Percentiles rank a stretch among this genome's conserved stretches.
phyloP scores from a whole-genome alignment of 371 early-diverging fungal species.

The Mucor saturninus region DNA sequence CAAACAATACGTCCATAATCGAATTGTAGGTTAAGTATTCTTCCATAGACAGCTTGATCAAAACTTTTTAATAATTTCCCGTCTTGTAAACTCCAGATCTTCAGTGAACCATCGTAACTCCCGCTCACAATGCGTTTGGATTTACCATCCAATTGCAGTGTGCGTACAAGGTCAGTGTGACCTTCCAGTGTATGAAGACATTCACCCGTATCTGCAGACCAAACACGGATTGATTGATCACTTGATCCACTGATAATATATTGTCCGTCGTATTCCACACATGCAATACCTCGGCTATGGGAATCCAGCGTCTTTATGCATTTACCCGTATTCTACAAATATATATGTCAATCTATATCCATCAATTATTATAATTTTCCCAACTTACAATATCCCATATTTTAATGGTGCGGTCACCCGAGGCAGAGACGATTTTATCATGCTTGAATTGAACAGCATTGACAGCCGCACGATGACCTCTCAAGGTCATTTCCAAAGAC shows the following conservation, averaged over 20 bases:
- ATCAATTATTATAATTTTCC: too few species aligned
- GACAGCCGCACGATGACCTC: slow-evolving; percentile 70
- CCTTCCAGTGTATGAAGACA: slow-evolving; percentile 56
- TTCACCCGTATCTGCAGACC: slow-evolving; percentile 75
- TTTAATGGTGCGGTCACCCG: slow-evolving; percentile 82
- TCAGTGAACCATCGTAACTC: slow-evolving; percentile 84
- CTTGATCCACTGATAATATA: slow-evolving; percentile 94
- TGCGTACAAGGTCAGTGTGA: slow-evolving; percentile 83
- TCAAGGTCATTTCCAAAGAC: slow-evolving; percentile 70
- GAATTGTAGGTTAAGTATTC: slow-evolving; percentile 88
- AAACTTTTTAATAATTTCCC: slow-evolving; percentile 57
- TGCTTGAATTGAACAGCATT: slow-evolving; percentile 77
- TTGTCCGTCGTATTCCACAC: slow-evolving; percentile 94
- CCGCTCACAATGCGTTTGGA: slow-evolving; percentile 75
- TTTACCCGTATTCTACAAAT: slow-evolving; percentile 49
- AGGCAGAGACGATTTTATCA: slow-evolving; percentile 72
- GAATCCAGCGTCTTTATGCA: slow-evolving; percentile 63
- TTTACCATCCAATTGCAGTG: slow-evolving; percentile 56
- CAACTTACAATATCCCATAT: slow-evolving; percentile 70
- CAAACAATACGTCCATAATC: slow-evolving; percentile 81
- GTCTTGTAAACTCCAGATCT: slow-evolving; percentile 77
- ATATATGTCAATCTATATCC: too few species aligned
- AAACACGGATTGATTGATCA: slow-evolving; percentile 93
- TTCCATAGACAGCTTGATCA: slow-evolving; percentile 64
- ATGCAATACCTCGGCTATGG: slow-evolving; percentile 88